Evolutionary conservation across 352 stramenopile species (phyloP), one percentile per base, ranked within the genome.

Genomic region (Thalassiosira exigua): DNA sequence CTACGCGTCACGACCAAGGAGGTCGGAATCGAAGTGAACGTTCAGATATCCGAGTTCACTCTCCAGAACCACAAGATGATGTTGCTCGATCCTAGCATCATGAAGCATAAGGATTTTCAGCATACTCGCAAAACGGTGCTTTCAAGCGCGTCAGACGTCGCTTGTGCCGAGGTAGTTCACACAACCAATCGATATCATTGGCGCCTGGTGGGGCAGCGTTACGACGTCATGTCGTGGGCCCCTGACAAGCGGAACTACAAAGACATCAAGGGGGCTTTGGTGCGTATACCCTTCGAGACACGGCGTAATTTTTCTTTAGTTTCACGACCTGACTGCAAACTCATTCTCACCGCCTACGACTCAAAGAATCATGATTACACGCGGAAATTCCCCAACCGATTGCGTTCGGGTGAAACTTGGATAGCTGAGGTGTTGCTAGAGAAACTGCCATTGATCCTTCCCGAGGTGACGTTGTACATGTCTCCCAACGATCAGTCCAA

Each of bases 21-120:
- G 53, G 91, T 95, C 27, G 91, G 93, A 26, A 96, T 94, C 39
- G 94, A 97, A 80, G 90, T 96, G 3, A 96, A 97, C 79, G 70
- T 95, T 14, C 94, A 98, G 79, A 91, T 98, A n/a, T 95, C 92
- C 60, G 94, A 98, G 73, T 98, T 97, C 75, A 97, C 94, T 1
- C 81, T 98, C 9, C 95, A 96, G 64, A 96, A 96, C 71, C 93
- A 97, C 82, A 94, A 95, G 53, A 96, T 97, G 89, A 91, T 94
- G 57, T 78, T 95, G 21, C 81, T 98, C 3, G 92, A 96, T 71
- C 77, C 75, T 12, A 84, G 94, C 52, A 95, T 97, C 41, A 84
- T 95, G 73, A 89, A 93, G n/a, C 87, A 96, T 70, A 86, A 84
- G 24, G 94, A 97, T 76, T 97, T 97, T 81, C 79, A 89, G 32